These are phyloP conservation scores for Claviceps quebecensis DNA, from an alignment of 2,329 filamentous ascomycete species.

Conservation along the genomic window DNA sequence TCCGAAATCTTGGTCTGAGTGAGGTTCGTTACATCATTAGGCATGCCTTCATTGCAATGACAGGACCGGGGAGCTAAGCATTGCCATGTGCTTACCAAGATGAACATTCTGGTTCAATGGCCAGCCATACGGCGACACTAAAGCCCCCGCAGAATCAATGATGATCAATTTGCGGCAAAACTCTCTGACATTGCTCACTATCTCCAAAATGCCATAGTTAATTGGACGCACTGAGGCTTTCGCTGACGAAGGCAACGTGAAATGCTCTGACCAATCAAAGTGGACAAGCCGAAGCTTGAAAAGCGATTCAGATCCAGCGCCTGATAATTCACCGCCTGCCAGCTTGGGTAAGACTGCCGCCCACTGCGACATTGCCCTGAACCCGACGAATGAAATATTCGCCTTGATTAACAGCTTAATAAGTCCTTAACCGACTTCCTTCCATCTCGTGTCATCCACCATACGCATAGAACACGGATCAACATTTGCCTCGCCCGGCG, in stretches of 20 bases:
- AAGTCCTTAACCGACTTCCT: not conserved
- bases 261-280: conserved; percentile 3
- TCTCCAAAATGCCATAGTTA: not conserved
- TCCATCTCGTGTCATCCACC: not conserved
- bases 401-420: not conserved
- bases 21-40: not conserved
- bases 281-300: not conserved
- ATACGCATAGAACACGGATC: not conserved
- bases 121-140: not conserved
- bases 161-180: not conserved
- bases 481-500: not conserved
- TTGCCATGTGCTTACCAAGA: conserved; percentile 24
- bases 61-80: not conserved
- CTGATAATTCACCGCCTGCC: not conserved
- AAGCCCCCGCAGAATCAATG: not conserved
- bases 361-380: not conserved
- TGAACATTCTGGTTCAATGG: conserved; percentile 28
- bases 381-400: not conserved
- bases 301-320: not conserved
- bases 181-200: not conserved
- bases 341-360: not conserved
- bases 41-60: not conserved
- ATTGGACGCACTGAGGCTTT: no score
- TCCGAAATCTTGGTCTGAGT: conserved; percentile 80
- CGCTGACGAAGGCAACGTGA: no score